Conservation (phyloP, 2,329 filamentous ascomycete species). For the Chaetomium strumarium region DNA sequence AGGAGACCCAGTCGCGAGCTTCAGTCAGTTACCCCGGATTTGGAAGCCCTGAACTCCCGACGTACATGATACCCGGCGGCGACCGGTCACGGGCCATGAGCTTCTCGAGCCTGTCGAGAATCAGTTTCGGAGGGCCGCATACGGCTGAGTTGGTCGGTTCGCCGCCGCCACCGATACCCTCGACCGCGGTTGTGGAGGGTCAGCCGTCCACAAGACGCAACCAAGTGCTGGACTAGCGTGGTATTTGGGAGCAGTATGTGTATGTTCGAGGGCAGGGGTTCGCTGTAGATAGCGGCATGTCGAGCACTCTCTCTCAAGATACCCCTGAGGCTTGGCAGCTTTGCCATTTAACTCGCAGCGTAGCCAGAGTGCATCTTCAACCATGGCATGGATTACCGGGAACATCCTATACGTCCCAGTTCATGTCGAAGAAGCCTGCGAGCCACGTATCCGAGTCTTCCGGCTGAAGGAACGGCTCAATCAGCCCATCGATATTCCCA, state of each 20-base stretch:
- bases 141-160: conserved; percentile 5
- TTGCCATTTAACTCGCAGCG: neutral
- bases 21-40: conserved; percentile 2
- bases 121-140: neutral
- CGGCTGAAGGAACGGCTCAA: conserved; percentile 15
- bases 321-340: neutral
- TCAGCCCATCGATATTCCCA: conserved; percentile 7
- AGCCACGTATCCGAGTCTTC: conserved; percentile 20
- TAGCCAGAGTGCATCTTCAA: neutral
- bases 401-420: conserved; percentile 16
- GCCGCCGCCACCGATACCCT: neutral
- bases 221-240: neutral
- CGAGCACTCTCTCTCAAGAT: neutral
- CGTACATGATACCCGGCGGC: conserved; percentile 20
- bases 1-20: neutral
- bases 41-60: conserved; percentile 9
- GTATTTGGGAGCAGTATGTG: neutral
- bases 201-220: neutral
- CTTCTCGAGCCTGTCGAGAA: conserved; percentile 9
- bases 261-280: no score
- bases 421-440: conserved; percentile 22
- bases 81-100: conserved; percentile 15
- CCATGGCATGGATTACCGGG: neutral
- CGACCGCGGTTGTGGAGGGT: conserved; percentile 5
- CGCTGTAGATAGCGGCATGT: no score